Base-by-base conservation (phyloP, 2,329 filamentous ascomycete genomes). In the Cladosporium velox region DNA sequence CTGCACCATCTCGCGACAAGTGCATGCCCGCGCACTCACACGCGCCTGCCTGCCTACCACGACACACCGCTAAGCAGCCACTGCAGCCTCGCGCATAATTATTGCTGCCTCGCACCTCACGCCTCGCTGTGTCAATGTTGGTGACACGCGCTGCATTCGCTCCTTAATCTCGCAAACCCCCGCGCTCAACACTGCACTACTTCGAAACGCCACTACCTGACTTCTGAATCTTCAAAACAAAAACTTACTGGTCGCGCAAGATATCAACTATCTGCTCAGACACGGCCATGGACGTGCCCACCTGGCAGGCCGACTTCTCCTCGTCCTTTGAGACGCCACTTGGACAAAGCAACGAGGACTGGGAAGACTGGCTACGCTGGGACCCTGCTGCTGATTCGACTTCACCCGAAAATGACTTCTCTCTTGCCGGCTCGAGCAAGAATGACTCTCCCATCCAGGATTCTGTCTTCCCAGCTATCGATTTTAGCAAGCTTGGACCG, bases 321-420 rank as follows among this genome's bases (percentile, higher is more conserved):
- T 64, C 60, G 15, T 38, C 59, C 47, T 66, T 66, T 28, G 57
- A 65, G 14, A 59, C 47, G 47, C 58, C 61, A 30, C 47, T 66
- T 12, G 64, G 59, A 35, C 63, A 69, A 26, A 70, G 64, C 54
- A 74, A 74, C 59, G 74, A 77, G 59, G 77, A 78, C 70, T 83
- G 81, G 80, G 80, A 79, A 70, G 78, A 83, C 54, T 83, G 79
- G 79, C 79, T 83, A 76, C 75, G 79, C 65, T 83, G 79, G 79
- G 79, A 83, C 72, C 79, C 80, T 58, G 74, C 78, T 44, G 72
- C 70, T 10, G 75, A 77, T 28, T 66, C 72, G n/a, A 72, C 73
- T 3, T 76, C 75, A 21, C 74, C 76, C 12, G 74, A 76, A 61
- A 75, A 75, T 52, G 71, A 57, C 38, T 61, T 70, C 54, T 76